Evolutionary conservation across 441 rosid genomes (phyloP).

Genomic region (Populus hybrid): DNA sequence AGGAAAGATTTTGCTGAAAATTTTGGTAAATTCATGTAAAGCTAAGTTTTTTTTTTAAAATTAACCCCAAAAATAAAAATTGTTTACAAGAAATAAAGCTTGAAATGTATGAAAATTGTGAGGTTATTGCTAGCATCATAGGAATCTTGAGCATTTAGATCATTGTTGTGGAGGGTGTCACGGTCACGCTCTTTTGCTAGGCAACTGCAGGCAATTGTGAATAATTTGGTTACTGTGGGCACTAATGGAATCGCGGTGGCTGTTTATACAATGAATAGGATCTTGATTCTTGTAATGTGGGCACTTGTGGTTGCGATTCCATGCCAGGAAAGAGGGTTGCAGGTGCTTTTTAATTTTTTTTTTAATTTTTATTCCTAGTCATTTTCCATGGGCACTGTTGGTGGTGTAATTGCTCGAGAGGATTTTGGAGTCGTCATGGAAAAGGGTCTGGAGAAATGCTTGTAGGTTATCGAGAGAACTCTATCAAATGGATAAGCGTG

Average conservation of each 20-base stretch:
- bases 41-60: too few relatives aligned
- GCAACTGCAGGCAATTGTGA: constrained; percentile 39
- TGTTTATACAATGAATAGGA: constrained; percentile 35
- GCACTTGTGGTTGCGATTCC: constrained; percentile 45
- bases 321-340: constrained; percentile 52
- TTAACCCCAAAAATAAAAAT: too few relatives aligned
- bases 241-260: constrained; percentile 39
- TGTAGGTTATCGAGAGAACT: constrained; percentile 82
- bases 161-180: constrained; percentile 46
- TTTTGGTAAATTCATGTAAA: too few relatives aligned
- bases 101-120: too few relatives aligned
- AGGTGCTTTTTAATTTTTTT: constrained; percentile 28
- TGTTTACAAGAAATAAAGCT: too few relatives aligned
- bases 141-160: constrained; percentile 33
- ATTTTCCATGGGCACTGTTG: constrained; percentile 56
- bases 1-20: too few relatives aligned
- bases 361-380: constrained; percentile 59
- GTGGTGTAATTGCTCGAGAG: constrained; percentile 59
- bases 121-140: constrained; percentile 17
- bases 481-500: constrained; percentile 56
- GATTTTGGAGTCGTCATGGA: constrained; percentile 72
- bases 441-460: constrained; percentile 64
- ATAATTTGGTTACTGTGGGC: constrained; percentile 24
- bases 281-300: constrained; percentile 40
- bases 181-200: constrained; percentile 43